Evolutionary conservation across 257 asterid genomes (phyloP), one percentile per base, ranked within the genome.

Genomic region (Gentiana straminea): DNA sequence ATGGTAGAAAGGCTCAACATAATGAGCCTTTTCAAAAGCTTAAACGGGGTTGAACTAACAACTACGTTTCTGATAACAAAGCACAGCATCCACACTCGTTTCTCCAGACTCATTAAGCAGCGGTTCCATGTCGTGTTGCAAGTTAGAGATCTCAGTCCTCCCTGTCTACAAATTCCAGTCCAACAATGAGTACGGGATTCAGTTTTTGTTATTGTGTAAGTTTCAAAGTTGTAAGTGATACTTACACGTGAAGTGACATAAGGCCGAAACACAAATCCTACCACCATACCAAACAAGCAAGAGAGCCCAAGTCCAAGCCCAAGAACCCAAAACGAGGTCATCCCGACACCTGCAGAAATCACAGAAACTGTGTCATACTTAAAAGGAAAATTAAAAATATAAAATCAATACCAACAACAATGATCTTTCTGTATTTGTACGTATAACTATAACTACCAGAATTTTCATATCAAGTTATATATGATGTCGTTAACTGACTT

Each of bases 31-130:
- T 33, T 62, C 55, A 56, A 59, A 34, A 70, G 67, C 15, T 51
- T 46, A 65, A 54, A 81, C 7, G 58, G 15, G 8, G 74, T 50
- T 44, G 84, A 71, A 54, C 80, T 80, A 89, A 75, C 97, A 89
- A 77, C 45, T 86, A 33, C 95, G 95, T 62, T 89, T 89, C 64
- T 78, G 77, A 80, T 65, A 73, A 55, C 97, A 79, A 81, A 89
- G 93, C 57, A 89, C 69, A 78, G 68, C 64, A 63, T 83, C 97
- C 13, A 62, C 67, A 61, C 59, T 75, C 41, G 88, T 72, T 77
- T 89, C 90, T 76, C 94, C 95, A 75, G 86, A 69, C 68, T 81
- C 84, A 62, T 86, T 81, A 75, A 93, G 90, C 68, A 86, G 63
- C n/a, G 81, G 59, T 73, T 89, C 97, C 84, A 86, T 75, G 94